Conservation (phyloP, 2,329 filamentous ascomycete species). For the Davidsoniella neocaledoniae region DNA sequence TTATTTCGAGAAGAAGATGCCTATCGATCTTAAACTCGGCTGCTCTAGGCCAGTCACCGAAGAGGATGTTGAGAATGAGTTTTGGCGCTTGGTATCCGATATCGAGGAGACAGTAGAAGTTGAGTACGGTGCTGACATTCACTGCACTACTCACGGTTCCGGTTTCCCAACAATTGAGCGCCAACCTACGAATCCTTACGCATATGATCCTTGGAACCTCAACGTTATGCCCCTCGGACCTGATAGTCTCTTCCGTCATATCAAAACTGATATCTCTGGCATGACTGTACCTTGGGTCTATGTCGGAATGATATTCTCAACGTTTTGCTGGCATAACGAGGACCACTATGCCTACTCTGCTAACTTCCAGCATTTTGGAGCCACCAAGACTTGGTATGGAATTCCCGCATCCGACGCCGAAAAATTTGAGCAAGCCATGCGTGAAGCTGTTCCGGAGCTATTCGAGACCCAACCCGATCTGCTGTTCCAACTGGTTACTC, state of each 20-base stretch:
- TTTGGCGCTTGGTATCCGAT: conserved; percentile 89
- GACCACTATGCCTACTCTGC: conserved; percentile 96
- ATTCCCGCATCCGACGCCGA: conserved; percentile 87
- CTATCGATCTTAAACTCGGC: conserved; percentile 69
- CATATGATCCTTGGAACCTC: conserved; percentile 87
- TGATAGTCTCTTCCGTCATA: conserved; percentile 87
- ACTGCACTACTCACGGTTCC: conserved; percentile 93
- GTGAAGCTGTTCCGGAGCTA: conserved; percentile 81
- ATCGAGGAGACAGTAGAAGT: conserved; percentile 93
- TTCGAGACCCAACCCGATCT: conserved; percentile 96
- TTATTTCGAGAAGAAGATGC: conserved; percentile 85
- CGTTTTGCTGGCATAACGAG: conserved; percentile 98
- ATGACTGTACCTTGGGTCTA: conserved; percentile 99
- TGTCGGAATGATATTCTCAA: conserved; percentile 98
- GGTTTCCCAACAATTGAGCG: conserved; percentile 91
- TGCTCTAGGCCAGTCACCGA: conserved; percentile 70
- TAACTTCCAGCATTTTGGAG: conserved; percentile 96
- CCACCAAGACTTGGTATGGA: conserved; percentile 98
- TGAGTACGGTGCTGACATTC: conserved; percentile 94
- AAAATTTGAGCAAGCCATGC: conserved; percentile 92
- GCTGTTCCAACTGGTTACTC: conserved; percentile 90
- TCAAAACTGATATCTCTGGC: conserved; percentile 94
- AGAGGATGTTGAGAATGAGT: conserved; percentile 90
- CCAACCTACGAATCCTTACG: conserved; percentile 72
- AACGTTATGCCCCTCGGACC: conserved; percentile 81